Base-by-base conservation (phyloP, 352 stramenopile species). In the Thraustotheca clavata region DNA sequence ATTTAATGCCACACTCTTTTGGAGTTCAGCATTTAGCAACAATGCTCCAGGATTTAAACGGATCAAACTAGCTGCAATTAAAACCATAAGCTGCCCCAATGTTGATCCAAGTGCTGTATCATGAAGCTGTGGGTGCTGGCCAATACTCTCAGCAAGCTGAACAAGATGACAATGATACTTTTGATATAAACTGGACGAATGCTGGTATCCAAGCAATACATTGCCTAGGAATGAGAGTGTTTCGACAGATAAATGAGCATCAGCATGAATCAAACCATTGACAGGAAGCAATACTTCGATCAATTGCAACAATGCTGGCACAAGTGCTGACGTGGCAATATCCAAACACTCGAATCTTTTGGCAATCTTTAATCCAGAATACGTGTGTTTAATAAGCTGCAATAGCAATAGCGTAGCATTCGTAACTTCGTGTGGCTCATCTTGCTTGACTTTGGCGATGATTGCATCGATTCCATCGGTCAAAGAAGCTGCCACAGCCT, bases 181-280 rank as follows among this genome's bases (percentile, higher is more conserved):
- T 52, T 72, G 55, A 52, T 83, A 86, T 18, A 93, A 49, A 34
- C 80, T 72, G 4, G 77, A 76, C 11, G 76, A 77, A 69, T 93
- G 86, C 73, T 95, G 86, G 60, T 77, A 91, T 0, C 86, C 83
- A 14, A 87, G 71, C 31, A 95, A 47, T 16, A 92, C 22, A 34
- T 34, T 34, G 35, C 46, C 38, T 16, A 54, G 18, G 57, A 65
- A 55, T 4, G 20, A 35, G 2, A 65, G 27, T 3, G 47, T 43
- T 11, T 71, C 69, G 86, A 71, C 43, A 69, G 59, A 60, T 79
- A 93, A n/a, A 91, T 75, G 9, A 57, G 34, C 55, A 89, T 55
- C 22, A 59, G 60, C 22, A 62, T 49, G 20, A 18, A 73, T 73
- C 70, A 55, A 34, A 47, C n/a, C 69, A 27, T 70, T 41, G 55